Base-by-base conservation (phyloP, 2,329 filamentous ascomycete genomes). In the Sordariomycetes sp. region DNA sequence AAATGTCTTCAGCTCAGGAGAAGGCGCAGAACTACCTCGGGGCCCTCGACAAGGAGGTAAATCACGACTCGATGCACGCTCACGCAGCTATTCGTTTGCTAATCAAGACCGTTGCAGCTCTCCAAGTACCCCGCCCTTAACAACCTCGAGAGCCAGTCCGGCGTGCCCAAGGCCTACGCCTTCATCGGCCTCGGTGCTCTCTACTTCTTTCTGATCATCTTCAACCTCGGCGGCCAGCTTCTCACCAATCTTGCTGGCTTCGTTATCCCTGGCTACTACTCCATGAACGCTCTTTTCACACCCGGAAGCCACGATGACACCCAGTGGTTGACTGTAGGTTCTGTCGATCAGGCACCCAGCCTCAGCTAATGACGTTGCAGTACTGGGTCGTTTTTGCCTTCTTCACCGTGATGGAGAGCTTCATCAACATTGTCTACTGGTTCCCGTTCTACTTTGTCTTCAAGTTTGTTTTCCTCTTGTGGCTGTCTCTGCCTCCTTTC, bases 361-460 rank as follows among this genome's bases (percentile, higher is more conserved):
- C 8, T n/a, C n/a, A 15, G 18, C 34, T 39, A 35, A 42, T 10
- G n/a, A 21, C 8, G n/a, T 32, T 39, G 12, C 33, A 85, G 80
- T 93, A 93, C 70, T 93, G 85, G 85, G 83, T 93, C 39, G 82
- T 86, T 42, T 92, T 85, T 55, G 68, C 84, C 36, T 81, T 85
- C 64, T 77, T 92, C 63, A 87, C 82, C 42, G 82, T 92, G 32
- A 56, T 86, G 49, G 86, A 93, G 73, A 87, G 82, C 61, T 72
- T 83, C 41, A 65, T 93, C 53, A 87, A 74, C 64, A 82, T 86
- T 43, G 83, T 90, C 43, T 92, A 92, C 75, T 93, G 85, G 85
- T 86, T 93, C 71, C 83, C 92, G 57, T 98, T 98, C 72, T 98
- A 98, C 82, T 98, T 86, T 68, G 90, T 88, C 58, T 96, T 98